Percentiles rank a stretch among this genome's conserved stretches.
Evolutionary conservation across 208 protist genomes (phyloP).

Genomic region (Tritrichomonas foetus): DNA sequence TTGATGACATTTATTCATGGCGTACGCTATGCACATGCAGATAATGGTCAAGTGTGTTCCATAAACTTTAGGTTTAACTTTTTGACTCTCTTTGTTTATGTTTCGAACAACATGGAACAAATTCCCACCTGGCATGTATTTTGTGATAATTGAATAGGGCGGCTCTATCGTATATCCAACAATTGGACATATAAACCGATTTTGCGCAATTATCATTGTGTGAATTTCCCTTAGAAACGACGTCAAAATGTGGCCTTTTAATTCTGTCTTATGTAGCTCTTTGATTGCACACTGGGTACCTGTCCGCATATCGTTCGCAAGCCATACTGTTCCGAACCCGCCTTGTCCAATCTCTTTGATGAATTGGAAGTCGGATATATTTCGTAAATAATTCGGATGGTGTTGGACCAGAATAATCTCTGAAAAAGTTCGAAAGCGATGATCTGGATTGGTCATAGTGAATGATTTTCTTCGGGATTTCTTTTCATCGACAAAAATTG

Average conservation of each 20-base stretch:
- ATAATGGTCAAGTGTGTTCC: conserved; percentile 3
- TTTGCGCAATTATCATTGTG: not conserved
- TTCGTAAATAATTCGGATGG: not conserved
- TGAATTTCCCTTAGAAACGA: not conserved
- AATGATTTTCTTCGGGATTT: too few species aligned
- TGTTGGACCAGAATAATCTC: too few species aligned
- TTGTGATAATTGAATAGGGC: not conserved
- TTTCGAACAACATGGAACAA: not conserved
- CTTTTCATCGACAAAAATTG: too few species aligned
- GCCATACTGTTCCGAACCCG: not conserved
- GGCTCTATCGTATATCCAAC: not conserved
- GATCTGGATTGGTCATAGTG: too few species aligned
- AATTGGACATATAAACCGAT: not conserved
- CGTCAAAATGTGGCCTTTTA: not conserved
- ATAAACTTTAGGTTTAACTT: not conserved
- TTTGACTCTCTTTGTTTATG: not conserved
- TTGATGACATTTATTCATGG: not conserved
- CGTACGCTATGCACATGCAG: not conserved
- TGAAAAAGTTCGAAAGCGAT: too few species aligned
- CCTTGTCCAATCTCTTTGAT: not conserved
- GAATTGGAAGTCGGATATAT: conserved; percentile 28
- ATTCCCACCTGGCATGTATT: not conserved
- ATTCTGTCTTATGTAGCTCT: not conserved
- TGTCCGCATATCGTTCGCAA: not conserved
- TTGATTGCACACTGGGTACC: not conserved